A percentile compares a stretch with the other conserved stretches of the same genome.
These are phyloP conservation scores for Dalbergia cultrata DNA, from an alignment of 306 rosid species.

Conservation along the genomic window DNA sequence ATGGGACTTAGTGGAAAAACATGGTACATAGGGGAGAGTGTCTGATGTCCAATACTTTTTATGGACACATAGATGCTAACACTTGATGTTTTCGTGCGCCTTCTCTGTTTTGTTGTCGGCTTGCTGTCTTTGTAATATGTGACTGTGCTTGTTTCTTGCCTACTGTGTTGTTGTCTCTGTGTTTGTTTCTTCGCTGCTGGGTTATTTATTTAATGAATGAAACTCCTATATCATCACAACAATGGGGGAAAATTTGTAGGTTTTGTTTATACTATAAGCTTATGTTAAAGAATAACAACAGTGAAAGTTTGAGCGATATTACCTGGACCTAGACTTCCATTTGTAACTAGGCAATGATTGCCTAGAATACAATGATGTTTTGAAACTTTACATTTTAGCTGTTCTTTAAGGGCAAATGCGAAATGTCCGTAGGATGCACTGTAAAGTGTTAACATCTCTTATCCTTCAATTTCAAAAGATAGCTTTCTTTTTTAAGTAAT, in stretches of 20 bases:
- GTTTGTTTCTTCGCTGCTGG: conserved; percentile 8
- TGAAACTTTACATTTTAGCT: not conserved
- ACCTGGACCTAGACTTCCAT: not conserved
- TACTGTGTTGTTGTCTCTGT: not conserved
- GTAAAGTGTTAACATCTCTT: no score
- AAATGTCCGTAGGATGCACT: no score
- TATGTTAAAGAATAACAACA: not conserved
- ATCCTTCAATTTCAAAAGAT: no score
- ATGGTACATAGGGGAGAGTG: not conserved
- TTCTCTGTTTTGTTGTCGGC: conserved; percentile 13
- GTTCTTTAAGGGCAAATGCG: no score
- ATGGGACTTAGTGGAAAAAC: not conserved
- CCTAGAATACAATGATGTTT: not conserved
- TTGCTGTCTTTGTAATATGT: conserved; percentile 20
- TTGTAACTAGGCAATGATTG: conserved; percentile 5
- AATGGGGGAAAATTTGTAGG: not conserved
- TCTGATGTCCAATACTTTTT: not conserved
- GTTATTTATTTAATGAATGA: conserved; percentile 10
- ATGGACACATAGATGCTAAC: not conserved
- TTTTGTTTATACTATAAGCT: conserved; percentile 7
- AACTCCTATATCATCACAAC: not conserved
- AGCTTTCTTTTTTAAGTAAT: no score
- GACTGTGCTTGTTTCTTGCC: not conserved
- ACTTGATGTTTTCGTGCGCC: not conserved
- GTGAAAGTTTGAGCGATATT: not conserved